Evolutionary conservation across 257 asterid genomes (phyloP).

Genomic region (Solanum chmielewskii): DNA sequence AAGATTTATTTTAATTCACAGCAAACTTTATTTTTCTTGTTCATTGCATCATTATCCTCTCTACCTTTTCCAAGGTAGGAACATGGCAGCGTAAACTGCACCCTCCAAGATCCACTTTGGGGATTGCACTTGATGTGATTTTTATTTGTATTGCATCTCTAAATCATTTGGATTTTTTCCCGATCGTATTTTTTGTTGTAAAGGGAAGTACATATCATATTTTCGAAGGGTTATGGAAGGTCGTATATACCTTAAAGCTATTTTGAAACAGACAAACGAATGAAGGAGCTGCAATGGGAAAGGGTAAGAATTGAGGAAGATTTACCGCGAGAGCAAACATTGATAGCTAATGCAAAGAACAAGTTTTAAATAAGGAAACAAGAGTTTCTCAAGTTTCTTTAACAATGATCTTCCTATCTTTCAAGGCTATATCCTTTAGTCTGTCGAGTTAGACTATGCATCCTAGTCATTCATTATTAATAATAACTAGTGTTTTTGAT

Average conservation of each 20-base stretch:
- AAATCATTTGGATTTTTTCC: not conserved
- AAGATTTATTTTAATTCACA: not conserved
- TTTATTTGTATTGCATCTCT: not conserved
- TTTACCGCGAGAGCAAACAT: no score
- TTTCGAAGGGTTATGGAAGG: no score
- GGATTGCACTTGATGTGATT: not conserved
- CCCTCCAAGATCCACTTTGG: no score
- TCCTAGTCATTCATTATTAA: not conserved
- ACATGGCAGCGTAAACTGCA: not conserved
- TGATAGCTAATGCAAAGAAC: no score
- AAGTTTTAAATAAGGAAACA: constrained; percentile 44
- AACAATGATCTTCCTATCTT: constrained; percentile 27
- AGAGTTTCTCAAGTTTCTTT: constrained; percentile 45
- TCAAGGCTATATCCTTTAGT: constrained; percentile 32
- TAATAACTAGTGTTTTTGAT: not conserved
- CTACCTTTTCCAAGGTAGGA: not conserved
- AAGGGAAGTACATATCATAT: constrained; percentile 38
- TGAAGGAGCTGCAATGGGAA: no score
- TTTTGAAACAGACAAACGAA: no score
- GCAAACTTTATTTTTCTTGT: not conserved
- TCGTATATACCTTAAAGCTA: no score
- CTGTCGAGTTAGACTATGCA: not conserved
- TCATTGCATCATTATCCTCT: not conserved
- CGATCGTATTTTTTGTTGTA: constrained; percentile 15
- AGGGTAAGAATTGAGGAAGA: no score